A percentile compares a stretch with the other conserved stretches of the same genome.
These are phyloP conservation scores for Irpex lacteus DNA, from an alignment of 1,284 basidiomycete species.

Conservation along the genomic window DNA sequence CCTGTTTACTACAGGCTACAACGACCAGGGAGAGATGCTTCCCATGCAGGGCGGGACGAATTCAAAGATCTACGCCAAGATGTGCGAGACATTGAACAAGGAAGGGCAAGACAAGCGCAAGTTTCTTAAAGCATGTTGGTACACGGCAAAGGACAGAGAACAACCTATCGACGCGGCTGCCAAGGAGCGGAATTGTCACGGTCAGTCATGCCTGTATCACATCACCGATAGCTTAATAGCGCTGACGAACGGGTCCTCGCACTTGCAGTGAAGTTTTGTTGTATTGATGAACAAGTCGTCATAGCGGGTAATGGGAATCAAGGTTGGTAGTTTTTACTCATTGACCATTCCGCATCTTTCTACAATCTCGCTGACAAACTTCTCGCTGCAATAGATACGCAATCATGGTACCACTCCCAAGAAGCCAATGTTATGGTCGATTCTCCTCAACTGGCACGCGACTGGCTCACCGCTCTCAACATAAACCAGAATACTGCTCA, in stretches of 20 bases:
- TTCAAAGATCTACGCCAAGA: slow-evolving; percentile 66
- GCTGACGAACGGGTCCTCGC: neutral
- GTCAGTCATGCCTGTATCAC: neutral
- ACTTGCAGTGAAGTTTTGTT: slow-evolving; percentile 64
- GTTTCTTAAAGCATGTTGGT: slow-evolving; percentile 56
- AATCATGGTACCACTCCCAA: slow-evolving; percentile 78
- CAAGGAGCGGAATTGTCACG: slow-evolving; percentile 76
- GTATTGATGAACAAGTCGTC: slow-evolving; percentile 67
- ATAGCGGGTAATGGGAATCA: slow-evolving; percentile 73
- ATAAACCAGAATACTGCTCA: slow-evolving; percentile 71
- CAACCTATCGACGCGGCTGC: slow-evolving; percentile 70
- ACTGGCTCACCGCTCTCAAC: slow-evolving; percentile 63
- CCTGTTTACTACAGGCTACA: slow-evolving; percentile 39
- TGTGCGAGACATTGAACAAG: slow-evolving; percentile 56
- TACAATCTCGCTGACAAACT: neutral
- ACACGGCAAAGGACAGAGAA: slow-evolving; percentile 66
- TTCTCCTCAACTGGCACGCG: slow-evolving; percentile 51
- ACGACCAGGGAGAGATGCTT: slow-evolving; percentile 69
- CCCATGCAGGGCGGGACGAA: slow-evolving; percentile 83
- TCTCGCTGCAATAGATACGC: slow-evolving; percentile 43
- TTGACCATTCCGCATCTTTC: neutral
- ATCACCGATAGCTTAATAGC: neutral
- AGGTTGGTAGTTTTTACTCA: slow-evolving; percentile 20
- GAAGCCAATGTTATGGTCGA: slow-evolving; percentile 81
- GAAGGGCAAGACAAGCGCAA: slow-evolving; percentile 51